A percentile compares a stretch with the other conserved stretches of the same genome.
Evolutionary conservation across 108 stramenopile species (phyloP).

Genomic region (Schizochytrium sp.): DNA sequence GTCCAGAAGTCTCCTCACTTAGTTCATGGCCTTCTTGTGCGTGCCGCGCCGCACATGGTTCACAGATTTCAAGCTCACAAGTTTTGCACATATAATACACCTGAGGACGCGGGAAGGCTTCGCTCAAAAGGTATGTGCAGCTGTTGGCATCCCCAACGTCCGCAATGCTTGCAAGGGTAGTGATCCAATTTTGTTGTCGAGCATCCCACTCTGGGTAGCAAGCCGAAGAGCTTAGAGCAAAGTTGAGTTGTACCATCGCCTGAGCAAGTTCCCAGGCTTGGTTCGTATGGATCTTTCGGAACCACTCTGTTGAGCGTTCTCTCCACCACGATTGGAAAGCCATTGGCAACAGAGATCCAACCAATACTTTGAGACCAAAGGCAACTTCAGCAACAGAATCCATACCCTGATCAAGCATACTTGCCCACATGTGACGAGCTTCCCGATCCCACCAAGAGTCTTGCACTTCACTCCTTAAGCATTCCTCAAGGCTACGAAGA

Average conservation of each 20-base stretch:
- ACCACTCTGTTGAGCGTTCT: neutral
- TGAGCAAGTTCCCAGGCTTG: slow-evolving; percentile 58
- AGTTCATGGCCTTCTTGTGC: slow-evolving; percentile 15
- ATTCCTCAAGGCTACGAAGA: slow-evolving; percentile 22
- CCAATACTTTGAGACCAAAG: slow-evolving; percentile 51
- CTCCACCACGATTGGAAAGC: slow-evolving; percentile 19
- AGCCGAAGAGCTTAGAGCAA: slow-evolving; percentile 18
- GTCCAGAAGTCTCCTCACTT: neutral
- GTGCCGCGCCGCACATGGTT: slow-evolving; percentile 8
- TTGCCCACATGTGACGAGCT: slow-evolving; percentile 44
- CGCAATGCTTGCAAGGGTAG: slow-evolving; percentile 39
- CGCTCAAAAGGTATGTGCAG: slow-evolving; percentile 52
- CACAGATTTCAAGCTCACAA: slow-evolving; percentile 17
- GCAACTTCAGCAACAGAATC: slow-evolving; percentile 58
- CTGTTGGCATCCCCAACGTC: slow-evolving; percentile 22
- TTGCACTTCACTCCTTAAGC: slow-evolving; percentile 47
- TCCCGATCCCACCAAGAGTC: slow-evolving; percentile 49
- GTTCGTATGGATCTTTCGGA: slow-evolving; percentile 9
- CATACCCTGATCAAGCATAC: slow-evolving; percentile 38
- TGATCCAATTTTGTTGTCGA: slow-evolving; percentile 25
- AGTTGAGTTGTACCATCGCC: slow-evolving; percentile 52
- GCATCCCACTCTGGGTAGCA: slow-evolving; percentile 59
- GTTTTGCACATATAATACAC: slow-evolving; percentile 32
- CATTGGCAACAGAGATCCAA: neutral
- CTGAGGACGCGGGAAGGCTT: slow-evolving; percentile 26